Evolutionary conservation across 495 filamentous ascomycete species (phyloP).

Genomic region (Aspergillus cavernicola): DNA sequence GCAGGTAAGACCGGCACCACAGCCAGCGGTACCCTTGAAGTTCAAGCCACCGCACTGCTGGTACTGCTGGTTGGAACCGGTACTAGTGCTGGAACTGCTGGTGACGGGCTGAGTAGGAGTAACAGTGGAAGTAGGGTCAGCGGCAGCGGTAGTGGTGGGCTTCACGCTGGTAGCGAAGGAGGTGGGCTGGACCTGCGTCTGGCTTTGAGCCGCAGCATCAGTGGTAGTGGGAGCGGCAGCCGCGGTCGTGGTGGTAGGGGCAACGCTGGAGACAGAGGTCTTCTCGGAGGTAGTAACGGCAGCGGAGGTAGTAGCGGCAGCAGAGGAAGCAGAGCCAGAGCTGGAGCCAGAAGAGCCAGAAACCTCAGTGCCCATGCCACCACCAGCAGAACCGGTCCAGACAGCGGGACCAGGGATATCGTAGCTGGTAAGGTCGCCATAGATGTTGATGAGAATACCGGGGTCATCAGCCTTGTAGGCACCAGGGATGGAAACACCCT

Average conservation of each 20-base stretch:
- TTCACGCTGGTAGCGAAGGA: neutral
- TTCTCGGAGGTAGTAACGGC: too few species aligned
- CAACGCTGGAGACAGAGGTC: too few species aligned
- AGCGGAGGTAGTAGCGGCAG: neutral
- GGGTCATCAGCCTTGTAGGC: constrained; percentile 15
- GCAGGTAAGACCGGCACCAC: neutral
- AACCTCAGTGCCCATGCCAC: neutral
- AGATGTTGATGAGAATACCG: constrained; percentile 22
- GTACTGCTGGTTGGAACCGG: neutral
- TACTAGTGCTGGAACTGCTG: neutral
- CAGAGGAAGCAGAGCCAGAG: neutral
- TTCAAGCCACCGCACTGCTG: neutral
- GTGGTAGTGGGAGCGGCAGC: neutral
- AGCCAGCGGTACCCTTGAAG: neutral
- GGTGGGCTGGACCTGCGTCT: neutral
- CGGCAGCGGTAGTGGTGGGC: neutral
- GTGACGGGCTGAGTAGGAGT: neutral
- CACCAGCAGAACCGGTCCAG: constrained; percentile 19
- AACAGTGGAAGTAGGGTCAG: neutral
- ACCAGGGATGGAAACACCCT: constrained; percentile 21
- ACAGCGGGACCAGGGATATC: constrained; percentile 22
- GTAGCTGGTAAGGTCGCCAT: constrained; percentile 17
- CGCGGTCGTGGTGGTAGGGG: too few species aligned
- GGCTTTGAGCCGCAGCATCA: neutral
- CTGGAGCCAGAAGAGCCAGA: constrained; percentile 8